Percentiles rank a stretch among this genome's conserved stretches.
Evolutionary conservation across 2,329 filamentous ascomycete species (phyloP).

Genomic region (Xylariomycetidae sp.): DNA sequence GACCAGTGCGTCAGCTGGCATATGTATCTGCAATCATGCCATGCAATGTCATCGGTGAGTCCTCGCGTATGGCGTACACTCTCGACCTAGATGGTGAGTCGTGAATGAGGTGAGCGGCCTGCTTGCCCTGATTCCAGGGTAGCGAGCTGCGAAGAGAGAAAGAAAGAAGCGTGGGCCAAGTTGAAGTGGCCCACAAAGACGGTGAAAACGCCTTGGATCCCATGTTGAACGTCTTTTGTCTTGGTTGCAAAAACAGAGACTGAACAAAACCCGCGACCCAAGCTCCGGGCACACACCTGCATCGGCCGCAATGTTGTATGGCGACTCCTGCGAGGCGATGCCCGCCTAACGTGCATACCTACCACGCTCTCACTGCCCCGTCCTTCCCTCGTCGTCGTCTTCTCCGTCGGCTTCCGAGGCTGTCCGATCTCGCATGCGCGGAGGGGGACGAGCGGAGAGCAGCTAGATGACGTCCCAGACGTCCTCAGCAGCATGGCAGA

Average conservation of each 20-base stretch:
- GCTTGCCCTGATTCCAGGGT: constrained; percentile 16
- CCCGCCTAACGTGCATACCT: constrained; percentile 23
- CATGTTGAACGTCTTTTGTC: constrained; percentile 74
- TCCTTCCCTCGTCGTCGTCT: constrained; percentile 14
- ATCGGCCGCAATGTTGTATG: constrained; percentile 69
- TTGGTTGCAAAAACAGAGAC: constrained; percentile 82
- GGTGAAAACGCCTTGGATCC: constrained; percentile 59
- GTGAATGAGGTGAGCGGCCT: no score
- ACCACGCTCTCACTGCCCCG: constrained; percentile 23
- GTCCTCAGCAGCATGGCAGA: constrained; percentile 97
- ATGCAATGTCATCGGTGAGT: no score
- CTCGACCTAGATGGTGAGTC: no score
- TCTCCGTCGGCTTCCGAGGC: constrained; percentile 3
- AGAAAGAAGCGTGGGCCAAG: constrained; percentile 44
- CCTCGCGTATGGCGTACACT: no score
- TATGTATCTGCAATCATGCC: no score
- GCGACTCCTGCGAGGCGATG: constrained; percentile 37
- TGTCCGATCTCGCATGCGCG: constrained; percentile 1
- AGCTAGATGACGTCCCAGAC: constrained; percentile 80
- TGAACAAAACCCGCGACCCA: constrained; percentile 64
- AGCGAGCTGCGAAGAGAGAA: no score
- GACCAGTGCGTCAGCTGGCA: no score
- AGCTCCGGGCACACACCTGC: constrained; percentile 41
- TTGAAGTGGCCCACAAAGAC: constrained; percentile 61
- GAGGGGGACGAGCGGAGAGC: constrained; percentile 2